Conservation (phyloP, 208 protist species). For the Tritrichomonas foetus region DNA sequence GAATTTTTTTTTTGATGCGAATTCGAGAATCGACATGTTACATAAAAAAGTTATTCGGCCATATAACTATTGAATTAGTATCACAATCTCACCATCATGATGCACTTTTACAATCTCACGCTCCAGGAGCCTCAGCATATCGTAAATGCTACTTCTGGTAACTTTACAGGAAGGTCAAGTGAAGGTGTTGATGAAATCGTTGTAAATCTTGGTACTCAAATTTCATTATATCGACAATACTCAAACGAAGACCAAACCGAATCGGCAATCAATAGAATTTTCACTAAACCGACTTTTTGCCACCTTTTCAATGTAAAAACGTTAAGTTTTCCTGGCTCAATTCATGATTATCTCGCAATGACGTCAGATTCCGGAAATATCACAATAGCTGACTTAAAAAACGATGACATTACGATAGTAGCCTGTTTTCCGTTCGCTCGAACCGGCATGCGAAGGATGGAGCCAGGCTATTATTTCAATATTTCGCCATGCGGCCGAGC, state of each 20-base stretch:
- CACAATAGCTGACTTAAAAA: not conserved
- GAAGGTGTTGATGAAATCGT: not conserved
- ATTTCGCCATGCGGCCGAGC: conserved; percentile 21
- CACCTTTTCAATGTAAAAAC: not conserved
- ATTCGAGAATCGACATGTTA: too few species aligned
- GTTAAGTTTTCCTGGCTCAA: not conserved
- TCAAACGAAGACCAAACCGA: not conserved
- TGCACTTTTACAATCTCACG: not conserved
- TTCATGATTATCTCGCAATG: not conserved
- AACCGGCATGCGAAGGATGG: not conserved
- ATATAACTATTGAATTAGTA: too few species aligned
- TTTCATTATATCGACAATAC: not conserved
- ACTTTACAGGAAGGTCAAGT: not conserved
- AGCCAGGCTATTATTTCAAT: conserved; percentile 6
- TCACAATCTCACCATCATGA: too few species aligned
- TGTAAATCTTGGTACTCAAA: not conserved
- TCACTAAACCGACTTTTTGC: not conserved
- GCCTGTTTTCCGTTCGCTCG: not conserved
- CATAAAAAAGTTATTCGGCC: too few species aligned
- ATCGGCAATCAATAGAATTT: not conserved
- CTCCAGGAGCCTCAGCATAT: conserved; percentile 15
- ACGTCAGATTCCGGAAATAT: conserved; percentile 22
- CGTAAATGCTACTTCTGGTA: not conserved
- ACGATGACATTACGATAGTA: not conserved
- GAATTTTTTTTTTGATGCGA: too few species aligned